Evolutionary conservation across 805 yeast genomes (phyloP).

Genomic region (Wickerhamomyces mucosus): DNA sequence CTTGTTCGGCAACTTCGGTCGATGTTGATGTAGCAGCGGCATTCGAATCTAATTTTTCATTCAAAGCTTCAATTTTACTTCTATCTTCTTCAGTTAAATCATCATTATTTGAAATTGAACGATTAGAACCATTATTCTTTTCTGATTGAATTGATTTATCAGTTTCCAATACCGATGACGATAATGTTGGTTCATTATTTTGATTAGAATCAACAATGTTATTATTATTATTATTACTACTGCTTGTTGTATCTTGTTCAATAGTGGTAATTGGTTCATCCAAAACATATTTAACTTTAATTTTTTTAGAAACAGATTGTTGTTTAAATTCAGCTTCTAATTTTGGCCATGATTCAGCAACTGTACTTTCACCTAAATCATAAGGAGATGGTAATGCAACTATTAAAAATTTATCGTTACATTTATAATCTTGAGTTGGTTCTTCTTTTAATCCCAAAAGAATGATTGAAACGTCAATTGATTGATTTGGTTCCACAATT

Average conservation of each 20-base stretch:
- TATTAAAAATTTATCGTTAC: slow-evolving; percentile 88
- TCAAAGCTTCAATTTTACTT: slow-evolving; percentile 32
- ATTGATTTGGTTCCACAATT: slow-evolving; percentile 62
- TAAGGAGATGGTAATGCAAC: slow-evolving; percentile 73
- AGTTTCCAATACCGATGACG: slow-evolving; percentile 8
- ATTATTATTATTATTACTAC: slow-evolving; percentile 8
- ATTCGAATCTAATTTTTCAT: slow-evolving; percentile 36
- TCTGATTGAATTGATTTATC: slow-evolving; percentile 9
- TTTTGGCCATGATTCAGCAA: slow-evolving; percentile 68
- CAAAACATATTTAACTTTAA: slow-evolving; percentile 48
- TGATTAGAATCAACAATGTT: not conserved
- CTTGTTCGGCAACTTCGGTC: slow-evolving; percentile 18
- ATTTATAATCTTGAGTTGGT: slow-evolving; percentile 62
- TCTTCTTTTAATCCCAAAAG: slow-evolving; percentile 76
- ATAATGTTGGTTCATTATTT: not conserved
- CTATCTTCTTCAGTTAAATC: slow-evolving; percentile 30
- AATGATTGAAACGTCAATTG: slow-evolving; percentile 68
- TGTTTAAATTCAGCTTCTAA: slow-evolving; percentile 52
- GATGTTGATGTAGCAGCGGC: slow-evolving; percentile 19
- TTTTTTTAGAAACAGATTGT: slow-evolving; percentile 52
- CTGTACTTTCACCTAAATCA: slow-evolving; percentile 43
- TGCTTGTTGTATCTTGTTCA: slow-evolving; percentile 4
- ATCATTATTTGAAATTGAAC: slow-evolving; percentile 3
- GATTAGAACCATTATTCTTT: slow-evolving; percentile 2
- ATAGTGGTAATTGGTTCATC: slow-evolving; percentile 1